Conservation (phyloP, 108 stramenopile genomes). For the Phaeodactylum tricornutum region DNA sequence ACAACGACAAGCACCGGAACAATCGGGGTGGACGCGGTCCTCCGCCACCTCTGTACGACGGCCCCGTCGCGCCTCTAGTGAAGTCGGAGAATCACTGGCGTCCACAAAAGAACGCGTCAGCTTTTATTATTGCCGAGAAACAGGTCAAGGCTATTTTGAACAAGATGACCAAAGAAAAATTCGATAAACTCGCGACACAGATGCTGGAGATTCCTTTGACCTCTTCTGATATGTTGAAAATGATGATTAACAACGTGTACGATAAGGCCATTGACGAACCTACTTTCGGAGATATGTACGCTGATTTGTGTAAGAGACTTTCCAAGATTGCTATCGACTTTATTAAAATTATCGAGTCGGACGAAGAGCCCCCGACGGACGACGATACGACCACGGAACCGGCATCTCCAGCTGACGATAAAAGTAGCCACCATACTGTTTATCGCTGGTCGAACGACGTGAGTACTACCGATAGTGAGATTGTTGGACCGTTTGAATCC, state of each 20-base stretch:
- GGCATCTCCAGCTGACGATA: not conserved
- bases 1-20: not conserved
- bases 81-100: constrained; percentile 66
- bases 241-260: constrained; percentile 78
- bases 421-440: constrained; percentile 17
- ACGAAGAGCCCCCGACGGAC: constrained; percentile 68
- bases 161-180: constrained; percentile 90
- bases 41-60: constrained; percentile 32
- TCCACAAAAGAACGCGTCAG: constrained; percentile 51
- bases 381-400: constrained; percentile 25
- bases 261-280: constrained; percentile 91
- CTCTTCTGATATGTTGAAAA: constrained; percentile 63
- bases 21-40: constrained; percentile 18
- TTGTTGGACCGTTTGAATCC: constrained; percentile 61
- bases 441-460: constrained; percentile 82
- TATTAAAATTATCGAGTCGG: constrained; percentile 71
- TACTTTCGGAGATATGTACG: constrained; percentile 85
- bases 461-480: constrained; percentile 51
- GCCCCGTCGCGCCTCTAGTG: constrained; percentile 45
- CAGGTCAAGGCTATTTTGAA: constrained; percentile 81
- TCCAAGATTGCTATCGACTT: constrained; percentile 41
- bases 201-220: constrained; percentile 72
- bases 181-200: constrained; percentile 61
- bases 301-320: constrained; percentile 70
- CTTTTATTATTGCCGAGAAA: constrained; percentile 61